Evolutionary conservation across 495 filamentous ascomycete species (phyloP).

Genomic region (Cercophora scortea): DNA sequence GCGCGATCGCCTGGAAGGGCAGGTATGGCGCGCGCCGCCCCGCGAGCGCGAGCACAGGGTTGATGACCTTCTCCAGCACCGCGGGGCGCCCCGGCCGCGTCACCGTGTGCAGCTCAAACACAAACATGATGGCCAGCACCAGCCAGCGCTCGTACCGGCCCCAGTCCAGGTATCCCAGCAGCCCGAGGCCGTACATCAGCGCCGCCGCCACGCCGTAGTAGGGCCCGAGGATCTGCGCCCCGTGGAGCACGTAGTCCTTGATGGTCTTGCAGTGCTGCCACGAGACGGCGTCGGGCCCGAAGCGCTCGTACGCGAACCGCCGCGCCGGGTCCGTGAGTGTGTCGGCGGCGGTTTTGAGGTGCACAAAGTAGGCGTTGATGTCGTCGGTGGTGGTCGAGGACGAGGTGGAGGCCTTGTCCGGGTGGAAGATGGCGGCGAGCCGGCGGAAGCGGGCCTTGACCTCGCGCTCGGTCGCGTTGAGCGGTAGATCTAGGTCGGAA

Average conservation of each 20-base stretch:
- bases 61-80: conserved; percentile 51
- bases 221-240: conserved; percentile 46
- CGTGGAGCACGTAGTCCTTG: conserved; percentile 63
- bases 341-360: conserved; percentile 76
- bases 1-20: conserved; percentile 76
- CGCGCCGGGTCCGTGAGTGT: conserved; percentile 69
- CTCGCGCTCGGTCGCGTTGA: conserved; percentile 59
- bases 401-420: conserved; percentile 58
- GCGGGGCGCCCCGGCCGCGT: conserved; percentile 55
- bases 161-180: conserved; percentile 75
- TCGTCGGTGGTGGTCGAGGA: conserved; percentile 13
- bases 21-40: conserved; percentile 52
- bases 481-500: conserved; percentile 57
- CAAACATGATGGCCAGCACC: conserved; percentile 56
- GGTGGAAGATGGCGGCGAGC: conserved; percentile 78
- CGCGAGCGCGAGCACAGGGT: conserved; percentile 48
- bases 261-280: conserved; percentile 57
- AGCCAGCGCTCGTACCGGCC: conserved; percentile 89
- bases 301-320: conserved; percentile 89
- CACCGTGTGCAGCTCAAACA: conserved; percentile 66
- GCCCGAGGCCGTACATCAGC: conserved; percentile 58
- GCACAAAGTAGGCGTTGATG: conserved; percentile 60
- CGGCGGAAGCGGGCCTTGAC: conserved; percentile 82
- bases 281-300: conserved; percentile 66
- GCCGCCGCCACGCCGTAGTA: conserved; percentile 59